Conservation (phyloP, 2,329 filamentous ascomycete genomes). For the Drechslerella coelobrocha region DNA sequence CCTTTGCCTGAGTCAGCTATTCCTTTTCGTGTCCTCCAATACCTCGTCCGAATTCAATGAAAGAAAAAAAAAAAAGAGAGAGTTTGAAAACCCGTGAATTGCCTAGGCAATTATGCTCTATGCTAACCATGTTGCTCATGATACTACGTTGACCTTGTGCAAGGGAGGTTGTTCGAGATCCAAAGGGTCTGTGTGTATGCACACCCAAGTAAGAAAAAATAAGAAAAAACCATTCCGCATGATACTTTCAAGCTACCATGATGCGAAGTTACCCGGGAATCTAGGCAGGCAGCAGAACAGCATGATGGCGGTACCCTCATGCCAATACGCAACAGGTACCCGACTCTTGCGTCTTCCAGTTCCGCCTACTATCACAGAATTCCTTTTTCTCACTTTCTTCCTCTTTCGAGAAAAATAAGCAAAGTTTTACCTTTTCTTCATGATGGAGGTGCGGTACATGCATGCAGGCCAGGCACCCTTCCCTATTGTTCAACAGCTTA, state of each 20-base stretch:
- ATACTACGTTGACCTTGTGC: neutral
- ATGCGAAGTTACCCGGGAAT: conserved; percentile 17
- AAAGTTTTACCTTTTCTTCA: conserved; percentile 36
- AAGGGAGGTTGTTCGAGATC: conserved; percentile 7
- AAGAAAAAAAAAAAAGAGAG: no score
- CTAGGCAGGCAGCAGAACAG: conserved; percentile 28
- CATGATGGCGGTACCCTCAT: conserved; percentile 24
- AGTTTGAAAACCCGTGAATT: conserved; percentile 19
- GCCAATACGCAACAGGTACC: conserved; percentile 26
- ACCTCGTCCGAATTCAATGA: no score
- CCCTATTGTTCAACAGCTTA: conserved; percentile 50
- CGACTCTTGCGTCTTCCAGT: conserved; percentile 24
- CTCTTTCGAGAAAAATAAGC: conserved; percentile 49
- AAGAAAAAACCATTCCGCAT: conserved; percentile 24
- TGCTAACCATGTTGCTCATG: neutral
- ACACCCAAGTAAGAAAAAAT: conserved; percentile 45
- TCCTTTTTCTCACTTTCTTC: neutral
- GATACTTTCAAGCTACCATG: neutral
- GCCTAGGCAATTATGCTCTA: conserved; percentile 6
- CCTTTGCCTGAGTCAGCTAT: conserved; percentile 1
- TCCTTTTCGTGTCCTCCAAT: conserved; percentile 20
- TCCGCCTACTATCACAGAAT: neutral
- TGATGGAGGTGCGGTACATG: conserved; percentile 28
- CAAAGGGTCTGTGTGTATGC: conserved; percentile 49
- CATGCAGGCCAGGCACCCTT: conserved; percentile 40